Evolutionary conservation across 2,329 filamentous ascomycete species (phyloP), one percentile per base, ranked within the genome.

Genomic region (Phaeosphaeria sp.): DNA sequence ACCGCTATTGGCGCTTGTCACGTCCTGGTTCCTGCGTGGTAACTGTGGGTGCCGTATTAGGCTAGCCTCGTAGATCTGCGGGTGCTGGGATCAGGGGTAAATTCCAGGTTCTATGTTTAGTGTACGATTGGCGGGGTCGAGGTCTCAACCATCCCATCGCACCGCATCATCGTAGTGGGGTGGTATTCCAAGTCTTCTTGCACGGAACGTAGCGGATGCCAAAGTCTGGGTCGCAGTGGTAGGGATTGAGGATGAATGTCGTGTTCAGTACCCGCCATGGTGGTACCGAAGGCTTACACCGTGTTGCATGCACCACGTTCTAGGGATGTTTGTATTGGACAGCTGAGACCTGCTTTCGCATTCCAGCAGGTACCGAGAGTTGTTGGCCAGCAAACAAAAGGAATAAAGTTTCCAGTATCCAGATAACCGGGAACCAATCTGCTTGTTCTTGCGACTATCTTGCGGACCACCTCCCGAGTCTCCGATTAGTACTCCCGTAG

Each of bases 1-100:
- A 43, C 48, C 54, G 61, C 56, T 59, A 64, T 50, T 42, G 41
- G 61, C 58, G 61, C 54, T 52, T 59, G 58, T 50, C 54, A 36
- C 57, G 49, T 39, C 43, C 48, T 46, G 41, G 55, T 50, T 50
- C 50, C 55, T 54, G 55, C 50, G 42, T 53, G 20, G 27, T 42
- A 55, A 18, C 44, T 48, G 50, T 55, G 46, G 47, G 56, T 27
- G 50, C 44, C 59, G 44, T 52, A 53, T 55, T 18, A 22, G 41
- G 43, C 30, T 52, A 53, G 54, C 23, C 25, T 18, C 17, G 50
- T 33, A 47, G 36, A 62, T 60, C 50, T 50, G 30, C 33, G 50
- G 41, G 25, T 20, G 15, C 52, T 21, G 33, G 43, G 56, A 22
- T 55, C 53, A 56, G 46, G 56, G 52, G 17, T 52, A 51, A 56